phyloP scores from a whole-genome alignment of 225 moss, liverwort and hornwort species.

The Pleurozium schreberi region DNA sequence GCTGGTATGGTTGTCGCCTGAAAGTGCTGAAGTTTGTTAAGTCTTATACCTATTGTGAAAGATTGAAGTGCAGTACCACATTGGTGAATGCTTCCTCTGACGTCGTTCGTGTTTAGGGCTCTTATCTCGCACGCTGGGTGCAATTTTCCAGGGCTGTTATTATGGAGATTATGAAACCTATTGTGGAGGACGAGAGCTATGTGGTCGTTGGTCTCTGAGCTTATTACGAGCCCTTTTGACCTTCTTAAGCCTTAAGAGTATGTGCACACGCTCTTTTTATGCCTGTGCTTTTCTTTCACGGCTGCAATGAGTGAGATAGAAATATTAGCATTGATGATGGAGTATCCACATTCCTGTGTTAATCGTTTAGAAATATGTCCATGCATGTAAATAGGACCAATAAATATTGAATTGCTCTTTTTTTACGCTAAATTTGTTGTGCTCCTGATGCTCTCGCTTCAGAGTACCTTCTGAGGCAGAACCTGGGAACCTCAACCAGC shows the following conservation, averaged over 20 bases:
- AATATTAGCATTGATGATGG: not conserved
- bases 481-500: not conserved
- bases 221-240: not conserved
- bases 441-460: not conserved
- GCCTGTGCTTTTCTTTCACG: not conserved
- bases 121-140: not conserved
- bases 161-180: conserved; percentile 9
- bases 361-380: not conserved
- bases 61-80: not conserved
- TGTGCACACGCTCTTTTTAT: not conserved
- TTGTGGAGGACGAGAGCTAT: conserved; percentile 20
- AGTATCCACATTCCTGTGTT: not conserved
- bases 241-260: not conserved
- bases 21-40: not conserved
- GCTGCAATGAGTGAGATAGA: too few relatives aligned
- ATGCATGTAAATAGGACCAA: not conserved
- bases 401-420: not conserved
- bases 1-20: not conserved
- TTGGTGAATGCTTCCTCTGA: not conserved
- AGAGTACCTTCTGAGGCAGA: not conserved
- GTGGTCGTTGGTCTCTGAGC: conserved; percentile 21
- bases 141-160: conserved; percentile 4
- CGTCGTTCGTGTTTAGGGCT: not conserved
- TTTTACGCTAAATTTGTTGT: not conserved
- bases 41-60: not conserved